Evolutionary conservation across 2,329 filamentous ascomycete species (phyloP).

Genomic region (Hypoxylon sp.): DNA sequence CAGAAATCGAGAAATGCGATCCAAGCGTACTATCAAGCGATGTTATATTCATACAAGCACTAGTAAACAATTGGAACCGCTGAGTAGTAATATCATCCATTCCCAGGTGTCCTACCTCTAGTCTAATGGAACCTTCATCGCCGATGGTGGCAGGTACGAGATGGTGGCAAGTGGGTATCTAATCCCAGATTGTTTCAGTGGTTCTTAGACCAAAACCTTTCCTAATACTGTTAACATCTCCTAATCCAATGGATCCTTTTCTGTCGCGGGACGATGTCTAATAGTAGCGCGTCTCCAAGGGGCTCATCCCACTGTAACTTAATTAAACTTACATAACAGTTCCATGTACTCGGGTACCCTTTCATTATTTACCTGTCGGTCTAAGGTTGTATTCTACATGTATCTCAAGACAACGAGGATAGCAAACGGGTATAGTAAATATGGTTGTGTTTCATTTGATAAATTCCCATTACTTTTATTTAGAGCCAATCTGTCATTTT

Average conservation of each 20-base stretch:
- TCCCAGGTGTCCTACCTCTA: too few relatives aligned
- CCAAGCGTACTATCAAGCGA: too few relatives aligned
- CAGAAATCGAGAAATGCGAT: too few relatives aligned
- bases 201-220: too few relatives aligned
- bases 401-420: not conserved
- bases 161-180: too few relatives aligned
- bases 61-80: not conserved
- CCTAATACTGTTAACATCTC: not conserved
- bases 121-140: too few relatives aligned
- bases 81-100: too few relatives aligned
- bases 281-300: constrained; percentile 39
- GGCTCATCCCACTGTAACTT: constrained; percentile 37
- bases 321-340: constrained; percentile 36
- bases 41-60: too few relatives aligned
- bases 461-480: constrained; percentile 14
- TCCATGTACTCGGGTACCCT: constrained; percentile 1
- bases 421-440: not conserved
- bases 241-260: constrained; percentile 29
- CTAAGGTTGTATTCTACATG: not conserved
- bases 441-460: not conserved
- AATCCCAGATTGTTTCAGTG: too few relatives aligned
- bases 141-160: too few relatives aligned
- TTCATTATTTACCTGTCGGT: not conserved
- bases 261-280: constrained; percentile 24
- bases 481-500: constrained; percentile 11